Evolutionary conservation across 2,329 filamentous ascomycete species (phyloP).

Genomic region (Hawksworthiomyces lignivorus): DNA sequence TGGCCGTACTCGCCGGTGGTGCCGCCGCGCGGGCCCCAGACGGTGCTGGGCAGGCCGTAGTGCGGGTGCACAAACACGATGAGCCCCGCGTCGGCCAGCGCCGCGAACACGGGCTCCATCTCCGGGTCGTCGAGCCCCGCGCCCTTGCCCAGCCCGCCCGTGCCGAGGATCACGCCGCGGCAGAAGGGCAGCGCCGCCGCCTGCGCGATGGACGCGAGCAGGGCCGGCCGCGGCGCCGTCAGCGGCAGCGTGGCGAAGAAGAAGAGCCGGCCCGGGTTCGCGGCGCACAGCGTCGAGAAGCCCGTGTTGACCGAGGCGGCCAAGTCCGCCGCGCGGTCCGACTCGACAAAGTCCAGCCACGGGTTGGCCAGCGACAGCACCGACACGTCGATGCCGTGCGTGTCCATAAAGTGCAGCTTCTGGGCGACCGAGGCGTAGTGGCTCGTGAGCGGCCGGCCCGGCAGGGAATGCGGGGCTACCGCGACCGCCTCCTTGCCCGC

Average conservation of each 20-base stretch:
- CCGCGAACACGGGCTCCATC: slow-evolving; percentile 64
- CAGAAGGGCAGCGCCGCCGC: slow-evolving; percentile 57
- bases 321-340: slow-evolving; percentile 52
- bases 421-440: slow-evolving; percentile 74
- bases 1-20: slow-evolving; percentile 66
- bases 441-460: slow-evolving; percentile 73
- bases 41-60: slow-evolving; percentile 74
- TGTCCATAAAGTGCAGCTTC: slow-evolving; percentile 84
- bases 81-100: slow-evolving; percentile 56
- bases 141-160: slow-evolving; percentile 69
- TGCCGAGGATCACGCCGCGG: slow-evolving; percentile 83
- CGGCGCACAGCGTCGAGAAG: slow-evolving; percentile 62
- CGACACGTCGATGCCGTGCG: slow-evolving; percentile 71
- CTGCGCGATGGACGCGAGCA: slow-evolving; percentile 58
- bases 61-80: slow-evolving; percentile 85
- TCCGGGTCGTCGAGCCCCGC: slow-evolving; percentile 67
- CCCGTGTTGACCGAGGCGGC: slow-evolving; percentile 69
- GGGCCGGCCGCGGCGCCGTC: slow-evolving; percentile 53
- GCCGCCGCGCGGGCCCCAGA: slow-evolving; percentile 60
- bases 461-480: slow-evolving; percentile 32
- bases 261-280: slow-evolving; percentile 61
- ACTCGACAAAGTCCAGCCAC: slow-evolving; percentile 77
- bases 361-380: slow-evolving; percentile 88
- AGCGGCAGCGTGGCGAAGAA: slow-evolving; percentile 79
- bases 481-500: slow-evolving; percentile 40